Evolutionary conservation across 352 stramenopile genomes (phyloP).

Genomic region (Phytophthora cajani): DNA sequence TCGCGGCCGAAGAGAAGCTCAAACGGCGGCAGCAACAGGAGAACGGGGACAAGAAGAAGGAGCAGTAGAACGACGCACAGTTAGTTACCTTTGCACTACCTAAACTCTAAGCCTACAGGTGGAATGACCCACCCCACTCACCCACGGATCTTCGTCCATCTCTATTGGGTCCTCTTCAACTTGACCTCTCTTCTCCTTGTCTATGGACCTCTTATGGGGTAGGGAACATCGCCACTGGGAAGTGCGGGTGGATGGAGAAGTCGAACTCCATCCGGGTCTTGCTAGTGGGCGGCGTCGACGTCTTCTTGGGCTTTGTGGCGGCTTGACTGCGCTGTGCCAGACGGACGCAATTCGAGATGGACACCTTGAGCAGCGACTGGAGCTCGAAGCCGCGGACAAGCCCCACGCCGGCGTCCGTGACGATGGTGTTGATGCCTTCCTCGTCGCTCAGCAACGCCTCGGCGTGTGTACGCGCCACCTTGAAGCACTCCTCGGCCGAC

Average conservation of each 20-base stretch:
- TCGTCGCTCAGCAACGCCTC: conserved; percentile 59
- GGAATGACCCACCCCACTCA: conserved; percentile 4
- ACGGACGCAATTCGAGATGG: conserved; percentile 69
- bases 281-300: neutral
- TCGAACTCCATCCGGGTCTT: conserved; percentile 52
- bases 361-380: conserved; percentile 60
- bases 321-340: conserved; percentile 60
- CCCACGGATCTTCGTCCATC: no score
- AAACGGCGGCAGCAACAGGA: conserved; percentile 15
- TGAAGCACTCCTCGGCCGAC: conserved; percentile 88
- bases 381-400: conserved; percentile 57
- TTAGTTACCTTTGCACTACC: conserved; percentile 4
- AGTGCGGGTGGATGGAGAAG: conserved; percentile 75
- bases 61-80: conserved; percentile 29
- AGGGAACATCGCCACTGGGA: conserved; percentile 62
- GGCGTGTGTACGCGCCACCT: conserved; percentile 57
- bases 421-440: conserved; percentile 34
- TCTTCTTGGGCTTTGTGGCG: conserved; percentile 40
- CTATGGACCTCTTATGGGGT: conserved; percentile 20
- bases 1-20: conserved; percentile 54
- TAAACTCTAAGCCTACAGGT: conserved; percentile 26
- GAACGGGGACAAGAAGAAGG: conserved; percentile 14
- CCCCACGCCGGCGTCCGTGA: conserved; percentile 10
- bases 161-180: neutral
- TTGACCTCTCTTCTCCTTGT: conserved; percentile 6